Conservation (phyloP, 2,329 filamentous ascomycete species). For the Fusarium citri region DNA sequence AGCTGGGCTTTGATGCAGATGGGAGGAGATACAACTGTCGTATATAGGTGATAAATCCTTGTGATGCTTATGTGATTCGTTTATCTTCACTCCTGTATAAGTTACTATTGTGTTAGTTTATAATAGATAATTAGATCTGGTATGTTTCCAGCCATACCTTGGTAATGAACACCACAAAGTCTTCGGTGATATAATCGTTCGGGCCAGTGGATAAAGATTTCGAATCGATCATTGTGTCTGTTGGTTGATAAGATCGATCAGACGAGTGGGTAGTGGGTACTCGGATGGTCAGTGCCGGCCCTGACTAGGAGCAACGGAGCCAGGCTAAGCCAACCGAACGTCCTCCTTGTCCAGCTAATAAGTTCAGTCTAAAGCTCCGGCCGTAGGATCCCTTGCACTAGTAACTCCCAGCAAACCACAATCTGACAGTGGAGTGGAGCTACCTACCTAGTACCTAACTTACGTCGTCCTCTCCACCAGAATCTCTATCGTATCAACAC, state of each 20-base stretch:
- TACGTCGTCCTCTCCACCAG: neutral
- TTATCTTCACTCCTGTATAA: neutral
- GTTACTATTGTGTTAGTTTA: neutral
- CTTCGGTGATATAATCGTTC: neutral
- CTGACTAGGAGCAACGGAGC: neutral
- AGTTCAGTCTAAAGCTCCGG: neutral
- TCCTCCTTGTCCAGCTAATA: neutral
- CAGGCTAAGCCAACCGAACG: neutral
- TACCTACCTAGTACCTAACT: neutral
- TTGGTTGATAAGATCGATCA: neutral
- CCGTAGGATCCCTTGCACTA: neutral
- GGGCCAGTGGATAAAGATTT: neutral
- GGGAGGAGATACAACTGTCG: neutral
- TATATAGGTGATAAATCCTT: neutral
- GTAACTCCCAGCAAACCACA: neutral
- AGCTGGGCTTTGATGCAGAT: neutral
- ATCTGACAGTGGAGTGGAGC: neutral
- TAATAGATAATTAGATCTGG: neutral
- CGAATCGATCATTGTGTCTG: neutral
- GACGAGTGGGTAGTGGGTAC: neutral
- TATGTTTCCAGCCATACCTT: neutral
- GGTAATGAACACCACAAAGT: neutral
- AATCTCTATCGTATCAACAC: neutral
- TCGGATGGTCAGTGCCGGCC: neutral
- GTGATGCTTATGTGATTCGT: neutral